These are phyloP conservation scores for Anthostomella pinea DNA, from an alignment of 2,329 filamentous ascomycete genomes.

Conservation along the genomic window DNA sequence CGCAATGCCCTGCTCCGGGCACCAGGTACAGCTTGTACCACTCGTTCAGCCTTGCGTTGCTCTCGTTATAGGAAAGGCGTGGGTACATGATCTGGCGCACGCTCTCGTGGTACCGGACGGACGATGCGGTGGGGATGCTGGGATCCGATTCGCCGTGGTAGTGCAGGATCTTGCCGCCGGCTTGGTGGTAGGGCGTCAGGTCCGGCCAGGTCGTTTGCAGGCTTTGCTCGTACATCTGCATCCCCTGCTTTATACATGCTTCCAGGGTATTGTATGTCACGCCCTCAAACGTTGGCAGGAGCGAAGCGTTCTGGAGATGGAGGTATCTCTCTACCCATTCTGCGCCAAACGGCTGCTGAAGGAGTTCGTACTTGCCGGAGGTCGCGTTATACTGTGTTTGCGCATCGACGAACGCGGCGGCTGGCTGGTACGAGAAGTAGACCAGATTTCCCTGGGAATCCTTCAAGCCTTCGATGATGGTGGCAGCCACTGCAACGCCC, in stretches of 20 bases:
- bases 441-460: conserved; percentile 35
- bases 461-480: conserved; percentile 35
- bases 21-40: conserved; percentile 41
- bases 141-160: conserved; percentile 52
- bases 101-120: conserved; percentile 40
- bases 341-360: conserved; percentile 23
- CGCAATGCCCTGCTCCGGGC: conserved; percentile 52
- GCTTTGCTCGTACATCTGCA: conserved; percentile 45
- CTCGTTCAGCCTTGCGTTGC: conserved; percentile 41
- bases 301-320: conserved; percentile 24
- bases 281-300: conserved; percentile 37
- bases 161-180: conserved; percentile 50
- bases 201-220: conserved; percentile 46
- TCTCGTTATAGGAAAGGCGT: conserved; percentile 35
- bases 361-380: conserved; percentile 25
- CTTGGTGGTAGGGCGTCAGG: conserved; percentile 40
- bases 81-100: conserved; percentile 50
- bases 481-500: conserved; percentile 29
- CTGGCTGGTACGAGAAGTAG: conserved; percentile 35
- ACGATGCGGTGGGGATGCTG: conserved; percentile 45
- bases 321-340: conserved; percentile 30
- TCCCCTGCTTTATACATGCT: conserved; percentile 48
- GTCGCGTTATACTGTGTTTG: conserved; percentile 30
- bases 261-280: conserved; percentile 53
- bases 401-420: conserved; percentile 33